Base-by-base conservation (phyloP, 129 eudicot genomes). In the Pittosporum tobira region DNA sequence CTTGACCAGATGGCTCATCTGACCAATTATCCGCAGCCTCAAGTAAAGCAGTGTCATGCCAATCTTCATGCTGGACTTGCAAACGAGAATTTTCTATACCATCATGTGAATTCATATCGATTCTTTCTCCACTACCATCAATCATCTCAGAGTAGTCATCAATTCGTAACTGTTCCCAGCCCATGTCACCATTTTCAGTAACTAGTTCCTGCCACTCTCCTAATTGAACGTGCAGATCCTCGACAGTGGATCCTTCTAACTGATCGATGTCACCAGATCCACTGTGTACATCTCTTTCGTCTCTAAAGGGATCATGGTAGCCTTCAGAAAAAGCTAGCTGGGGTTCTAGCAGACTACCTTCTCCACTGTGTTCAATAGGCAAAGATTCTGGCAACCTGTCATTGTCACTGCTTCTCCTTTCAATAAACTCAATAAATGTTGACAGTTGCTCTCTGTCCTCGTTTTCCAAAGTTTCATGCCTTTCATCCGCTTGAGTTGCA, bases 31-130 rank as follows among this genome's bases (percentile, higher is more conserved):
- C 69, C 10, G 71, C 62, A 47, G 75, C 24, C 29, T 79, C 87
- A 62, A 58, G 77, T 18, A 54, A 53, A 64, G 63, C 69, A 64
- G 64, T 59, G n/a, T 66, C 73, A 22, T 64, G 79, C 87, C 85
- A 77, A n/a, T 73, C 80, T 53, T 72, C 78, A 62, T 69, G 71
- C 28, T 71, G 43, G 66, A 79, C 95, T 61, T 68, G 83, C 49
- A 54, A 40, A 56, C 48, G 49, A 66, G 19, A 46, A 6, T 71
- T 69, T 44, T 64, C 80, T 25, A 19, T 70, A 44, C 50, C 69
- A 47, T 61, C 74, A 50, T 50, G 69, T 73, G 77, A 76, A 34
- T 62, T 68, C 61, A 75, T 45, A 22, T 58, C 66, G 37, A 69
- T 44, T 55, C 61, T 70, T 59, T 58, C 84, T 61, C 26, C 58